phyloP scores from a whole-genome alignment of 495 filamentous ascomycete species.

The Penicillium nucicola region DNA sequence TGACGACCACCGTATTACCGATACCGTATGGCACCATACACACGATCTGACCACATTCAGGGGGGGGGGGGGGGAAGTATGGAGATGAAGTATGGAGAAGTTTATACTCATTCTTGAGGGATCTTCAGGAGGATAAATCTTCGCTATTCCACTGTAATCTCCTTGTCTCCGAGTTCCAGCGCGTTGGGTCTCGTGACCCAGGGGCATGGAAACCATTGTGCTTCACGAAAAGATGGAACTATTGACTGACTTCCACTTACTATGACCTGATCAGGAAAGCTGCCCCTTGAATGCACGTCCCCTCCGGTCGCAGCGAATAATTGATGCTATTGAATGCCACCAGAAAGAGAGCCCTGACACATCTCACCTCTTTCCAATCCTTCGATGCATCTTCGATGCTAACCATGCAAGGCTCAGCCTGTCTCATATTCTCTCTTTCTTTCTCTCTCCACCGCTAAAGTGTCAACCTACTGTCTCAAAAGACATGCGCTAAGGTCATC shows the following conservation, averaged over 20 bases:
- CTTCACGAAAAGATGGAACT: no score
- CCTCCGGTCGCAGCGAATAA: neutral
- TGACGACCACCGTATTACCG: no score
- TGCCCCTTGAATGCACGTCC: neutral
- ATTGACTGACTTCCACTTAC: no score
- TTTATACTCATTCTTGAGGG: neutral
- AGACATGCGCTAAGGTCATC: conserved; percentile 18
- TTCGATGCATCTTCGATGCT: conserved; percentile 42
- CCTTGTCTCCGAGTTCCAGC: neutral
- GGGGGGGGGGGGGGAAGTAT: no score
- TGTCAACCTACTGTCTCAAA: neutral
- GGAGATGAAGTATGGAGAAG: no score
- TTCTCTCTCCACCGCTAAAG: conserved; percentile 1
- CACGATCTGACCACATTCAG: no score
- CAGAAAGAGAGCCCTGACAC: conserved; percentile 2
- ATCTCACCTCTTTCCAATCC: conserved; percentile 14
- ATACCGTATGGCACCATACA: no score
- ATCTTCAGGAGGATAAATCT: conserved; percentile 24
- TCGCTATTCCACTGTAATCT: conserved; percentile 14
- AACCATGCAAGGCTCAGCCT: conserved; percentile 8
- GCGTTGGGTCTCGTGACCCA: conserved; percentile 7
- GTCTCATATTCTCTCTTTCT: no score
- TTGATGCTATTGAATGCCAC: neutral
- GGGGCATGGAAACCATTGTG: conserved; percentile 27
- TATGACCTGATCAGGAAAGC: neutral